Evolutionary conservation across 2,329 filamentous ascomycete species (phyloP), one percentile per base, ranked within the genome.

Genomic region (Colletotrichum noveboracense): DNA sequence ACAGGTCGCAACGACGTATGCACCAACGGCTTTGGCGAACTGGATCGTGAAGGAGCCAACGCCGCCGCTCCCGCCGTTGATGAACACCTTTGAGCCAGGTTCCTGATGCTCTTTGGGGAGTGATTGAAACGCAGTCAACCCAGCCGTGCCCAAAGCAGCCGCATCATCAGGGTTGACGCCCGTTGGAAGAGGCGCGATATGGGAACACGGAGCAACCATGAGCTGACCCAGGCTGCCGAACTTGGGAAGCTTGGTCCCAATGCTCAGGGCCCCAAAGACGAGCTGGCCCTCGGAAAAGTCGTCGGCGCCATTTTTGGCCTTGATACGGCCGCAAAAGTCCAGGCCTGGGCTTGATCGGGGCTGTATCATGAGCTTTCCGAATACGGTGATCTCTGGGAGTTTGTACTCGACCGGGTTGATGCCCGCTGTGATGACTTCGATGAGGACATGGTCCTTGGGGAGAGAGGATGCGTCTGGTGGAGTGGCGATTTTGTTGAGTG

Each of bases 401-500:
- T 90, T 90, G 84, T 86, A 86, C 80, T 90, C 88, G 70, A 86
- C 85, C 0, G 88, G 88, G 78, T 90, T 90, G 43, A 88, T 79
- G 5, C 83, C 80, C 1, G 85, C 83, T 76, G 84, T 83, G 70
- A 83, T 79, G 66, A 90, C 86, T 68, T 84, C 80, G 69, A 90
- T 80, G 30, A 89, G 82, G 58, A 88, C 81, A 36, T 85, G 77
- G 61, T 82, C 81, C 7, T 68, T 38, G 7, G 18, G 2, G 1
- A 70, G 66, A 2, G 43, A n/a, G 2, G 48, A 34, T 26, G 32
- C 24, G 21, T 38, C 34, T 5, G 74, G 65, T 13, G 24, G 32
- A 2, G 32, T 32, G 8, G 30, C 38, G 6, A 14, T n/a, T 6
- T 72, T 48, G 18, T 70, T 66, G 13, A 71, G 36, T 7, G 24